Base-by-base conservation (phyloP, 179 eudicot species). In the Dionaea muscipula region DNA sequence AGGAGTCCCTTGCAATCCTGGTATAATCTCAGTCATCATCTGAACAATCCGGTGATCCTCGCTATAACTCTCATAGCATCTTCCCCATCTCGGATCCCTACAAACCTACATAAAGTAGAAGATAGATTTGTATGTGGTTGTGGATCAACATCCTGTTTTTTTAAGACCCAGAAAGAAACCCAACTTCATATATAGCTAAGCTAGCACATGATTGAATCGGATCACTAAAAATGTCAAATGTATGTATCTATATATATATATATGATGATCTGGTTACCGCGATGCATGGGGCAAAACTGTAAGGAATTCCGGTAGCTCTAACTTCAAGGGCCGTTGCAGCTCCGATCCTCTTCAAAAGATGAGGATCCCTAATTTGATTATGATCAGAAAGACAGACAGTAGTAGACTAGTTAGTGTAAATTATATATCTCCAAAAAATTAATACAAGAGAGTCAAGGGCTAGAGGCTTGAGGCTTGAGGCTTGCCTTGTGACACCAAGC, bases 401-500 rank as follows among this genome's bases (percentile, higher is more conserved):
- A n/a, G n/a, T n/a, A n/a, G n/a, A n/a, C n/a, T n/a, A n/a, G n/a
- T n/a, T n/a, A n/a, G n/a, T n/a, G n/a, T n/a, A n/a, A n/a, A n/a
- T n/a, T n/a, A n/a, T n/a, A n/a, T n/a, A n/a, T n/a, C n/a, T n/a
- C n/a, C n/a, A n/a, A n/a, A n/a, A n/a, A n/a, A n/a, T n/a, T n/a
- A n/a, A n/a, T n/a, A n/a, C n/a, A n/a, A n/a, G n/a, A n/a, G n/a
- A n/a, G n/a, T n/a, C n/a, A n/a, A n/a, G n/a, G n/a, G n/a, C n/a
- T n/a, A n/a, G n/a, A n/a, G n/a, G n/a, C n/a, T n/a, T n/a, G n/a
- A 31, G 35, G 10, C 35, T 0, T 6, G 7, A 25, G 17, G 65
- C 83, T 72, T 79, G 72, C 94, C 94, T 84, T 36, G 88, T 82
- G 53, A 69, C 94, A 65, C 94, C 94, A 59, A 84, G 78, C 9